Evolutionary conservation across 2,329 filamentous ascomycete species (phyloP).

Genomic region (Botrytis medusae): DNA sequence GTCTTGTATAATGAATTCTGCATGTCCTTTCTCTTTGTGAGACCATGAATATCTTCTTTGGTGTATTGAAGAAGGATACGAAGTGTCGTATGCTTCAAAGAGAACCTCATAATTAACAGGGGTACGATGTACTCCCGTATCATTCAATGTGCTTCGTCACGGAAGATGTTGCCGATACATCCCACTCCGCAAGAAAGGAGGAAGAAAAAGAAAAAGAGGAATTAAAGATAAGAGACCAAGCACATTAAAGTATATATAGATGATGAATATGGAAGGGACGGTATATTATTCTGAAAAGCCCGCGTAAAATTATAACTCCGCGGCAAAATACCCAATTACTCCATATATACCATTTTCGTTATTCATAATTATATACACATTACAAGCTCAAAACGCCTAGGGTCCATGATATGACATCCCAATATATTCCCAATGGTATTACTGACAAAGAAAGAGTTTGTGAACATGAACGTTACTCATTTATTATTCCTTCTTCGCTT

Average conservation of each 20-base stretch:
- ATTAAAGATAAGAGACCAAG: not conserved
- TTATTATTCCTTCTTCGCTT: constrained; percentile 9
- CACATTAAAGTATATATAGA: not conserved
- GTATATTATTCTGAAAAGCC: not conserved
- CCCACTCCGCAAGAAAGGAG: accelerated
- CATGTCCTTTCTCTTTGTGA: not conserved
- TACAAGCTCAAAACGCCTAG: not conserved
- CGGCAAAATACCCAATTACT: not conserved
- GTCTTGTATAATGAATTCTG: not conserved
- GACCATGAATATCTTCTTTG: no score
- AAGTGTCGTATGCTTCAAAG: accelerated
- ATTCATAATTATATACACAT: not conserved
- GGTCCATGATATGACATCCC: not conserved
- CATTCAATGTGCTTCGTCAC: not conserved
- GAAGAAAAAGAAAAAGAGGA: not conserved
- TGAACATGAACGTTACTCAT: not conserved
- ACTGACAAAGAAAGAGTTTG: not conserved
- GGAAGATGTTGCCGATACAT: not conserved
- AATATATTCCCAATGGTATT: not conserved
- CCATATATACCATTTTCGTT: not conserved
- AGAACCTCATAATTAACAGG: not conserved
- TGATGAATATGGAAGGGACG: not conserved
- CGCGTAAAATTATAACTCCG: not conserved
- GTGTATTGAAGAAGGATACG: not conserved
- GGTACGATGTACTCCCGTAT: not conserved